Percentiles rank a stretch among this genome's conserved stretches.
These are phyloP conservation scores for Tranzscheliella williamsii DNA, from an alignment of 1,284 basidiomycete genomes.

Conservation along the genomic window DNA sequence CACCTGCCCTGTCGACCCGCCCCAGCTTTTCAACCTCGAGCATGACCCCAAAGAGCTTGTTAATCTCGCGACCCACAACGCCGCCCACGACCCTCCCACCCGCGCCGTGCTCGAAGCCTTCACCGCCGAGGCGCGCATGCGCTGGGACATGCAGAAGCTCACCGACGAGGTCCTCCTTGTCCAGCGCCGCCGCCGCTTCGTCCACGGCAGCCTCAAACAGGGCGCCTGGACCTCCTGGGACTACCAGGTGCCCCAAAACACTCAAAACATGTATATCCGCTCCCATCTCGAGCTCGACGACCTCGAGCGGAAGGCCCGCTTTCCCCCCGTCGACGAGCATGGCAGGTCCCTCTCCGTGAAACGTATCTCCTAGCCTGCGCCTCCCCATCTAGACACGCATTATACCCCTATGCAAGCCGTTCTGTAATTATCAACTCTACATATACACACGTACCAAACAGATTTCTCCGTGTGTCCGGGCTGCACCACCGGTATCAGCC, in stretches of 20 bases:
- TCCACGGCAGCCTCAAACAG: constrained; percentile 26
- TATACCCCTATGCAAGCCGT: too few relatives aligned
- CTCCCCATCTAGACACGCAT: too few relatives aligned
- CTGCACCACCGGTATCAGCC: too few relatives aligned
- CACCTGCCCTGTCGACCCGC: constrained; percentile 24
- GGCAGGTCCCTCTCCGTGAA: constrained; percentile 14
- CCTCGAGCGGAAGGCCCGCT: constrained; percentile 33
- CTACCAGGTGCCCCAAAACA: constrained; percentile 24
- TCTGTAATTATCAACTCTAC: too few relatives aligned
- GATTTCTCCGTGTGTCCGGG: too few relatives aligned
- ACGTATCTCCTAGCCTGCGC: too few relatives aligned
- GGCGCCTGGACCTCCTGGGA: constrained; percentile 33
- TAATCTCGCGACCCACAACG: constrained; percentile 19
- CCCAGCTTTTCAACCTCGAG: constrained; percentile 20
- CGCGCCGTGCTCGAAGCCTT: constrained; percentile 16
- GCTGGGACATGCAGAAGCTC: constrained; percentile 26
- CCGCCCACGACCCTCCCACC: constrained; percentile 10
- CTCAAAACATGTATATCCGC: constrained; percentile 31
- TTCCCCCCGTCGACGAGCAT: constrained; percentile 21
- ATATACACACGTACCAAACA: too few relatives aligned
- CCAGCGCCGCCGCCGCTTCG: constrained; percentile 22
- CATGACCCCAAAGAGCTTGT: constrained; percentile 24
- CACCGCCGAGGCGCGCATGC: constrained; percentile 9
- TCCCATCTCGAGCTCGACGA: constrained; percentile 27
- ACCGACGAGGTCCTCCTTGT: constrained; percentile 26